Conservation (phyloP, 306 rosid species). For the Glycine latifolia region DNA sequence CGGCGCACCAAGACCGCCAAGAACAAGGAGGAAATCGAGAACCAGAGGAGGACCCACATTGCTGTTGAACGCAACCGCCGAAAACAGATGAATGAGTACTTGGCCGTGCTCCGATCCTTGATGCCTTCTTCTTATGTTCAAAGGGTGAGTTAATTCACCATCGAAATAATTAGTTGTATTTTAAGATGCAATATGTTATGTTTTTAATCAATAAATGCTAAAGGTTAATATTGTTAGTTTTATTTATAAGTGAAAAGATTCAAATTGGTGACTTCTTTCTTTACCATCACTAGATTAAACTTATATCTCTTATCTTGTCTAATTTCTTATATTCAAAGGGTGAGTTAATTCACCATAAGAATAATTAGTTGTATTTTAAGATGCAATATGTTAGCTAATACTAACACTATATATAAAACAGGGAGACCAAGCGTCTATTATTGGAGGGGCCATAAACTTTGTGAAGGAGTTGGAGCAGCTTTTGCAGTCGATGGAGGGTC, state of each 20-base stretch:
- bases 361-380: too few relatives aligned
- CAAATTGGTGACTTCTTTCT: too few relatives aligned
- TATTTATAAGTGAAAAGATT: too few relatives aligned
- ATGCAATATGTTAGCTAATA: too few relatives aligned
- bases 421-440: slow-evolving; percentile 97
- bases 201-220: too few relatives aligned
- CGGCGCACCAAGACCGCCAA: slow-evolving; percentile 70
- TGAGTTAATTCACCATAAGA: too few relatives aligned
- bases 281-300: too few relatives aligned
- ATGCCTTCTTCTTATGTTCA: slow-evolving; percentile 93
- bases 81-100: slow-evolving; percentile 91
- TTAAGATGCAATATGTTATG: too few relatives aligned
- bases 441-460: slow-evolving; percentile 95
- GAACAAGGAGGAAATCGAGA: slow-evolving; percentile 87
- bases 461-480: slow-evolving; percentile 88
- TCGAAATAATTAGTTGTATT: too few relatives aligned
- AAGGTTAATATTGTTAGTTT: too few relatives aligned
- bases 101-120: slow-evolving; percentile 74
- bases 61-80: slow-evolving; percentile 92
- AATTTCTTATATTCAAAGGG: too few relatives aligned
- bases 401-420: slow-evolving; percentile 15
- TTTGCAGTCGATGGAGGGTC: slow-evolving; percentile 68
- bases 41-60: slow-evolving; percentile 94
- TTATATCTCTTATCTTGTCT: too few relatives aligned
- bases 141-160: slow-evolving; percentile 53